phyloP scores from a whole-genome alignment of 2,329 filamentous ascomycete genomes.

The Alternaria conjuncta region DNA sequence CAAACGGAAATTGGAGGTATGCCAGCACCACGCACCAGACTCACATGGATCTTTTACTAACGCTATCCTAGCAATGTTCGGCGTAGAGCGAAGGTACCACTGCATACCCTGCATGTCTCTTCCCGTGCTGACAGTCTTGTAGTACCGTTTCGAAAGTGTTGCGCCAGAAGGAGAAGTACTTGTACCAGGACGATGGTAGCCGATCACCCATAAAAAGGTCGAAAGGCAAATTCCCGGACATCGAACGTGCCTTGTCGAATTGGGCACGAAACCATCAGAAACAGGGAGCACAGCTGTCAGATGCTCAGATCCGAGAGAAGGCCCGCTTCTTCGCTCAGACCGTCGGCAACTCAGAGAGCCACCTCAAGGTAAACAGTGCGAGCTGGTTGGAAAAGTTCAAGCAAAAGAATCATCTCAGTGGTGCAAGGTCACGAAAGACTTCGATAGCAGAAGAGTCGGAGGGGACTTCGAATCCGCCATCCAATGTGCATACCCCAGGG shows the following conservation, averaged over 20 bases:
- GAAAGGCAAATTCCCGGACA: constrained; percentile 87
- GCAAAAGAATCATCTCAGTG: constrained; percentile 74
- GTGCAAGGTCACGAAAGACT: constrained; percentile 61
- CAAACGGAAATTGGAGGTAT: constrained; percentile 93
- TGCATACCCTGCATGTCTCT: constrained; percentile 7
- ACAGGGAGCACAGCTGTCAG: constrained; percentile 74
- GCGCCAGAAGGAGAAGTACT: constrained; percentile 91
- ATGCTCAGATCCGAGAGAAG: constrained; percentile 84
- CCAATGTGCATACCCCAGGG: constrained; percentile 67
- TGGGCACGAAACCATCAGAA: constrained; percentile 85
- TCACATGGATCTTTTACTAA: constrained; percentile 35
- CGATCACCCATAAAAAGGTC: constrained; percentile 80
- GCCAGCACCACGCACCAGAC: constrained; percentile 39
- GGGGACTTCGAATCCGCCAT: constrained; percentile 62
- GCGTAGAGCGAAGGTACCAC: constrained; percentile 90
- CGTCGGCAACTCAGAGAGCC: constrained; percentile 73
- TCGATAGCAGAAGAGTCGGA: constrained; percentile 72
- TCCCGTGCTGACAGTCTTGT: constrained; percentile 30
- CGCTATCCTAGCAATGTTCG: constrained; percentile 73
- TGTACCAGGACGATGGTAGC: constrained; percentile 79
- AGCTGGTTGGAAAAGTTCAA: constrained; percentile 96
- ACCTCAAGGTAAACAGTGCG: constrained; percentile 72
- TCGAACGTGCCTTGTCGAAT: constrained; percentile 86
- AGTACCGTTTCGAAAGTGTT: constrained; percentile 99
- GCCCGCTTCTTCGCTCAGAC: constrained; percentile 80